Conservation (phyloP, 1,284 basidiomycete species). For the Phlebopus sp. region DNA sequence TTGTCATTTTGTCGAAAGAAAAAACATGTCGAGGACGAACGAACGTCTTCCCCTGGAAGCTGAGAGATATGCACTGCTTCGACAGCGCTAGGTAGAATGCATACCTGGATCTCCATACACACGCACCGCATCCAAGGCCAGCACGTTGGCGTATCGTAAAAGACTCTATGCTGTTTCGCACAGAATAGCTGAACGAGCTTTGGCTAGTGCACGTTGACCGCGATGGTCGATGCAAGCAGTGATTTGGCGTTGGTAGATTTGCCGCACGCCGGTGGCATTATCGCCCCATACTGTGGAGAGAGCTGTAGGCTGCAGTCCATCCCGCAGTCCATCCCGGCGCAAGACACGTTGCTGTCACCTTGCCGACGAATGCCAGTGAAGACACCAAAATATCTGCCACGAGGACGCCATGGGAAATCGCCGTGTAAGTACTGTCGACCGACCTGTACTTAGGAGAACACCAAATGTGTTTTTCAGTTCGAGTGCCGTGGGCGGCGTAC, state of each 20-base stretch:
- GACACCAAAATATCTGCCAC: conserved; percentile 3
- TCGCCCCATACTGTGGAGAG: too few relatives aligned
- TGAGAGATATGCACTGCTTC: conserved; percentile 18
- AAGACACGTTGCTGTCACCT: too few relatives aligned
- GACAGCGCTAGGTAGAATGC: conserved; percentile 18
- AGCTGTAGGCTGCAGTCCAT: too few relatives aligned
- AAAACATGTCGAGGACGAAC: conserved; percentile 8
- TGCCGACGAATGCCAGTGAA: neutral
- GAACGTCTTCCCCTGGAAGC: conserved; percentile 6
- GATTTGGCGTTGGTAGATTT: too few relatives aligned
- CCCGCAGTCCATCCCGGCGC: too few relatives aligned
- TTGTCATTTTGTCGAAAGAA: neutral
- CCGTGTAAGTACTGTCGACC: conserved; percentile 10
- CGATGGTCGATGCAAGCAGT: too few relatives aligned
- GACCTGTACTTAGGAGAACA: conserved; percentile 5
- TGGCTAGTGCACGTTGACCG: too few relatives aligned
- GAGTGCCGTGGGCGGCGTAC: neutral
- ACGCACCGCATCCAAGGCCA: conserved; percentile 18
- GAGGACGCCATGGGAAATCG: conserved; percentile 17
- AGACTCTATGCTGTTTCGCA: neutral
- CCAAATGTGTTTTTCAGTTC: conserved; percentile 5
- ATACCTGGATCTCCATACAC: conserved; percentile 8
- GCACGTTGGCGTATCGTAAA: conserved; percentile 13
- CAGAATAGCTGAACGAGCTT: neutral
- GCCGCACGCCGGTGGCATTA: too few relatives aligned